Base-by-base conservation (phyloP, 495 filamentous ascomycete species). In the Podospora didyma region DNA sequence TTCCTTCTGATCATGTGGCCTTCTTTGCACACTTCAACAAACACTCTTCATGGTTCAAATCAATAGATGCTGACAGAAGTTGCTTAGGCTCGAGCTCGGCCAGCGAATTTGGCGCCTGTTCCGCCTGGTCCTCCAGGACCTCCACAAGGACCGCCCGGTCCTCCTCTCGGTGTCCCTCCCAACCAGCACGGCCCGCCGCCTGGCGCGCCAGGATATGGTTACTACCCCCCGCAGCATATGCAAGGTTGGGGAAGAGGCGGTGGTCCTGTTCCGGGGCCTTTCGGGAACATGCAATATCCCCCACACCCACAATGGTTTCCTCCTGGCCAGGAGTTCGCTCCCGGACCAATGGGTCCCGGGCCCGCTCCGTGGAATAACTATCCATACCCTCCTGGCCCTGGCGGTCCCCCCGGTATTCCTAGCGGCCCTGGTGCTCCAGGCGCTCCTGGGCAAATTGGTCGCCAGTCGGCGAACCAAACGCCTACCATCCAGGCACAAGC, bases 1-100 rank as follows among this genome's bases (percentile, higher is more conserved):
- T 96, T 97, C 92, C 92, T 96, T 95, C 92, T 97, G 92, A 91
- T 77, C 59, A 51, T 57, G 23, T 56, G 58, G 57, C 54, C 37
- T 57, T 49, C 23, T 21, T 28, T 35, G 12, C 3, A 50, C n/a
- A 17, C 28, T 24, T 55, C 37, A 35, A 48, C 17, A 26, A 51
- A 28, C 56, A 45, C 21, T 49, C 22, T 51, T 35, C 16, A 39
- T 19, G 2, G 14, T 28, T 52, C 56, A 49, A 53, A 31, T 31
- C 26, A 31, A 31, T 4, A 54, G 39, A 41, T 45, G 21, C 31
- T 61, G 56, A 67, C 72, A 56, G 73, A 53, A 37, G 61, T 48
- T 61, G 26, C 37, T 28, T 59, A 78, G 74, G 69, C 74, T 58
- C 72, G 74, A 22, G 64, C 74, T 48, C 70, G 75, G 11, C 67